A percentile compares a stretch with the other conserved stretches of the same genome.
Conservation (phyloP, 148 eudicot genomes). For the Nyssa sinensis region DNA sequence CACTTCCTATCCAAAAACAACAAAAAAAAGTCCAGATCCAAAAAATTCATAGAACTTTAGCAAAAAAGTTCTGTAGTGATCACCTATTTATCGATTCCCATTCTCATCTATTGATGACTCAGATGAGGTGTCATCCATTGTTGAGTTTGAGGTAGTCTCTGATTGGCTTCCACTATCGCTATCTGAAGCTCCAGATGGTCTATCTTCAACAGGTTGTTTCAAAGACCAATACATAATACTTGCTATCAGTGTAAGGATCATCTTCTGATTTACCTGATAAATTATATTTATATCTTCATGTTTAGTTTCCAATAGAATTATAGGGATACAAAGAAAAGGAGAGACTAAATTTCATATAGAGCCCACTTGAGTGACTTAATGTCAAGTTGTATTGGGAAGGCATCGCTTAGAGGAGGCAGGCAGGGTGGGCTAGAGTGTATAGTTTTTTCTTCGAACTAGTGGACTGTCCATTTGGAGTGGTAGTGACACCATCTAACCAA, state of each 20-base stretch:
- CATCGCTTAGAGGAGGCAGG: too few species aligned
- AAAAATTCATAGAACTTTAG: background rate
- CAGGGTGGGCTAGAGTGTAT: too few species aligned
- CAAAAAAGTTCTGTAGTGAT: background rate
- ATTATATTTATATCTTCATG: background rate
- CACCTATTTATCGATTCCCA: constrained; percentile 22
- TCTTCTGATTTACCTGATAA: constrained; percentile 90
- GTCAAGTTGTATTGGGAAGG: too few species aligned
- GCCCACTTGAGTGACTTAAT: too few species aligned
- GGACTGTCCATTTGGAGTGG: too few species aligned
- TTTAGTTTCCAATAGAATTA: too few species aligned
- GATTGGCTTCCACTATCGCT: constrained; percentile 79
- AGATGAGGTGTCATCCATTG: constrained; percentile 79
- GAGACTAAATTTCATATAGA: too few species aligned
- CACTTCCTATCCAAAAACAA: background rate
- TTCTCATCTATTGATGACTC: constrained; percentile 68
- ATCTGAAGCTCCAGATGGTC: constrained; percentile 69
- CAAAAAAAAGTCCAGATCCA: background rate
- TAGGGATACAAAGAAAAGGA: too few species aligned
- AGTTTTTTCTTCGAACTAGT: too few species aligned
- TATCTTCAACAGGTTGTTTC: constrained; percentile 75
- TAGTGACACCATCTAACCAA: background rate
- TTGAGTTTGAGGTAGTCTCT: constrained; percentile 76
- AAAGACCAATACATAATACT: constrained; percentile 96
- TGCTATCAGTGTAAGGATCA: constrained; percentile 92